These are phyloP conservation scores for Podaxis carcinomalis DNA, from an alignment of 768 basidiomycete genomes.

Conservation along the genomic window DNA sequence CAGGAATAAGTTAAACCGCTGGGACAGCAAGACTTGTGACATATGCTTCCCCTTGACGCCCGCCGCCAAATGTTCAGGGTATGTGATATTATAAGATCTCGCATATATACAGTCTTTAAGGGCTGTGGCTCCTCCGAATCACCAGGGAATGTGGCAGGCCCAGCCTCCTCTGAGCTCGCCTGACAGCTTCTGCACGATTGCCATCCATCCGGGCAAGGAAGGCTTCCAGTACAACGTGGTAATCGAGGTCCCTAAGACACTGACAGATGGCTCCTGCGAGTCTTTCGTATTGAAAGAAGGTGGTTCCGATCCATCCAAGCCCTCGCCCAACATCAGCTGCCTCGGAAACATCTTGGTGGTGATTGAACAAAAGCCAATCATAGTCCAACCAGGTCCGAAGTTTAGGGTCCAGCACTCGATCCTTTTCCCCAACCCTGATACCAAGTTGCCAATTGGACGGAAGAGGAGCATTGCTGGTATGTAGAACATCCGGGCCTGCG, in stretches of 20 bases:
- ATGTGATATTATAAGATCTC: background rate
- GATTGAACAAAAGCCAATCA: background rate
- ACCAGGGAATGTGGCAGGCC: no score
- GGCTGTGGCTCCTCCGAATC: no score
- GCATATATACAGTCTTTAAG: background rate
- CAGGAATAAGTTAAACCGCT: background rate
- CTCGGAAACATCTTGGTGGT: no score
- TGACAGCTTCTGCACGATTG: background rate
- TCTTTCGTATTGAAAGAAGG: background rate
- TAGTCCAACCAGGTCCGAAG: background rate
- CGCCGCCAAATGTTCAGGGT: background rate
- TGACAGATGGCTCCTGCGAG: background rate
- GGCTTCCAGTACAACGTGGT: background rate
- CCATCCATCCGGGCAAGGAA: background rate
- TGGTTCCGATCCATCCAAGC: background rate
- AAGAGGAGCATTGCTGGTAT: background rate
- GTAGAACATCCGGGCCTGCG: conserved; percentile 8
- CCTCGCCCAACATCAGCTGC: background rate
- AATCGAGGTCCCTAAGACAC: background rate
- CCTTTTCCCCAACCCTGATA: no score
- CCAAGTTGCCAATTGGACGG: background rate
- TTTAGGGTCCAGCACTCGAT: background rate
- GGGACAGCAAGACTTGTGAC: background rate
- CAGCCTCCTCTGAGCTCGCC: no score
- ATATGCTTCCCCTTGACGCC: background rate